Base-by-base conservation (phyloP, 306 rosid species). In the Oemleria cerasiformis region DNA sequence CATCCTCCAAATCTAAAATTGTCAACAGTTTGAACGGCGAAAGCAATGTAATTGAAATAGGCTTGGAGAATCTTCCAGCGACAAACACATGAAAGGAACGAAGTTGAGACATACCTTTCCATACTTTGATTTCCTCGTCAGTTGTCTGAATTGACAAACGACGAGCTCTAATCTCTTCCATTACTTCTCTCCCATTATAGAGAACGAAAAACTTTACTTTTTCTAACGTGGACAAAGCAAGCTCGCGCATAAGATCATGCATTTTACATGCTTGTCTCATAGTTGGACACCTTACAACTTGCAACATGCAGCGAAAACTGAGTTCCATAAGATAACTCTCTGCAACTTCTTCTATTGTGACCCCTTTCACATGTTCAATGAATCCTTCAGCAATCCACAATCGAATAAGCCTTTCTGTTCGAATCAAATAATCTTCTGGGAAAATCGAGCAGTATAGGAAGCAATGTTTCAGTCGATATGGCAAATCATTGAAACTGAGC, bases 231-330 rank as follows among this genome's bases (percentile, higher is more conserved):
- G 62, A 30, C 3, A 63, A 48, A 14, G 80, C 67, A 70, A 77
- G 69, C 53, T 77, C 76, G 11, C 76, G 15, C 62, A 71, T 38
- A 38, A 77, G 75, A 40, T 76, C 75, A 62, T 76, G 80, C 80
- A 76, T 60, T 57, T 68, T 62, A 53, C 75, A 76, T 13, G 48
- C 9, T 11, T 59, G 69, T 14, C 60, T 55, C 8, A 5, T 15
- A 10, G 7, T 55, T 21, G 8, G 14, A 55, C 11, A 8, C 5
- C 41, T 9, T 17, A 57, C 62, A 17, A 68, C 74, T 7, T 68
- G 63, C 10, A 76, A 65, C 80, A 76, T 76, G 64, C 65, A 41
- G 40, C 65, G 54, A 8, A 36, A 68, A 48, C 25, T 30, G 48
- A 76, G 76, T 47, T 73, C 73, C 66, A 63, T 68, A 48, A 77